phyloP scores from a whole-genome alignment of 2,329 filamentous ascomycete genomes.

The Aspergillus puulaauensis region DNA sequence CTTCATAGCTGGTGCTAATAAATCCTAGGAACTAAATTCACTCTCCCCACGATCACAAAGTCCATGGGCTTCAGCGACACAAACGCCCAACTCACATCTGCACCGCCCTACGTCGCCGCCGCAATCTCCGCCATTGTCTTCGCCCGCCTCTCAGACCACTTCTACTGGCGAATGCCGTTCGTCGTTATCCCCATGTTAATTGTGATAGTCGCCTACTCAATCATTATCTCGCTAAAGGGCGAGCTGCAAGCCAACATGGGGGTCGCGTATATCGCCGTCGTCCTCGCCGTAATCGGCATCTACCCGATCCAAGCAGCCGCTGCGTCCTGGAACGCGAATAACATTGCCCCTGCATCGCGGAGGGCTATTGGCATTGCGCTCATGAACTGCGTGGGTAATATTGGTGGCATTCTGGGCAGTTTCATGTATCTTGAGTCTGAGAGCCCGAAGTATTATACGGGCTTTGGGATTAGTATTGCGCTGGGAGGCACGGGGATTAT shows the following conservation, averaged over 20 bases:
- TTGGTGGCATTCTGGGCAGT: constrained; percentile 24
- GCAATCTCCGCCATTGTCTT: constrained; percentile 25
- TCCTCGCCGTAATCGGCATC: constrained; percentile 24
- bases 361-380: constrained; percentile 24
- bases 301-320: constrained; percentile 29
- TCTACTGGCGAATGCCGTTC: constrained; percentile 28
- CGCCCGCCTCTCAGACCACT: constrained; percentile 22
- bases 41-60: constrained; percentile 39
- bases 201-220: constrained; percentile 17
- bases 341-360: constrained; percentile 23
- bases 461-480: constrained; percentile 23
- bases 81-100: constrained; percentile 33
- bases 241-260: constrained; percentile 19
- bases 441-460: constrained; percentile 21
- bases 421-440: constrained; percentile 25
- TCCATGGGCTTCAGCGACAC: constrained; percentile 35
- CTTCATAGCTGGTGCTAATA: background rate
- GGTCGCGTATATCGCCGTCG: constrained; percentile 24
- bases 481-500: constrained; percentile 18
- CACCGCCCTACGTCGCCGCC: constrained; percentile 26
- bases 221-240: constrained; percentile 25
- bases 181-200: constrained; percentile 20
- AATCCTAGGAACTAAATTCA: constrained; percentile 36
- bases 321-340: constrained; percentile 28
- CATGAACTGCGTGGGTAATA: constrained; percentile 23